Conservation (phyloP, 768 basidiomycete genomes). For the Pulveroboletus ravenelii region DNA sequence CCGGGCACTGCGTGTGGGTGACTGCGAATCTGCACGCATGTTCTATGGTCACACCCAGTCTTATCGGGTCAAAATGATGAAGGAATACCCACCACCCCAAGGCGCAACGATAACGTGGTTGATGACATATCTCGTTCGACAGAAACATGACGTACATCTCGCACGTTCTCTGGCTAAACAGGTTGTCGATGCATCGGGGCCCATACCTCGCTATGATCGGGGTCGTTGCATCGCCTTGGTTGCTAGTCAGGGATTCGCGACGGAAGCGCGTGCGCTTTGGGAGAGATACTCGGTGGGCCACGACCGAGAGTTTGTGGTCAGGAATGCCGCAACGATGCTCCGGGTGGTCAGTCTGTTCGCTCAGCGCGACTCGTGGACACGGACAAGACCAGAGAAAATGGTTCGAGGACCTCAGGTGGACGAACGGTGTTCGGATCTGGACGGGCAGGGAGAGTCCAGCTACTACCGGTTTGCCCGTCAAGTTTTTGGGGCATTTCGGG, state of each 20-base stretch:
- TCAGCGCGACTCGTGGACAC: constrained; percentile 21
- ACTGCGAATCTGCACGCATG: constrained; percentile 34
- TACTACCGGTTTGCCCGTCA: constrained; percentile 39
- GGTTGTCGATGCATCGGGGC: constrained; percentile 37
- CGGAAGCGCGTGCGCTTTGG: constrained; percentile 52
- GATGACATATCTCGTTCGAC: constrained; percentile 40
- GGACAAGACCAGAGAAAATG: constrained; percentile 9
- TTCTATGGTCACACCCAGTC: constrained; percentile 47
- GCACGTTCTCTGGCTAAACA: constrained; percentile 48
- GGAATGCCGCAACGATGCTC: constrained; percentile 39
- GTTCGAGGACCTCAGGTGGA: neutral
- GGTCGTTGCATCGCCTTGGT: constrained; percentile 43
- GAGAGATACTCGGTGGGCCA: constrained; percentile 45
- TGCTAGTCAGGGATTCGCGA: constrained; percentile 46
- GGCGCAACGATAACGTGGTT: constrained; percentile 47
- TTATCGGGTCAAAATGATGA: constrained; percentile 25
- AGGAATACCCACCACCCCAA: constrained; percentile 48
- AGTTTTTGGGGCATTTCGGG: constrained; percentile 42
- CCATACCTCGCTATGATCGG: constrained; percentile 43
- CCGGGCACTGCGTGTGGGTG: constrained; percentile 29
- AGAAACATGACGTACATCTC: constrained; percentile 40
- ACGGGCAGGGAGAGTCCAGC: constrained; percentile 3
- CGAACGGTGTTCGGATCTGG: neutral
- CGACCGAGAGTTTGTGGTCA: constrained; percentile 39
- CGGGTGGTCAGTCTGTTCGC: constrained; percentile 42